These are phyloP conservation scores for Mycena amicta DNA, from an alignment of 768 basidiomycete species.

Conservation along the genomic window DNA sequence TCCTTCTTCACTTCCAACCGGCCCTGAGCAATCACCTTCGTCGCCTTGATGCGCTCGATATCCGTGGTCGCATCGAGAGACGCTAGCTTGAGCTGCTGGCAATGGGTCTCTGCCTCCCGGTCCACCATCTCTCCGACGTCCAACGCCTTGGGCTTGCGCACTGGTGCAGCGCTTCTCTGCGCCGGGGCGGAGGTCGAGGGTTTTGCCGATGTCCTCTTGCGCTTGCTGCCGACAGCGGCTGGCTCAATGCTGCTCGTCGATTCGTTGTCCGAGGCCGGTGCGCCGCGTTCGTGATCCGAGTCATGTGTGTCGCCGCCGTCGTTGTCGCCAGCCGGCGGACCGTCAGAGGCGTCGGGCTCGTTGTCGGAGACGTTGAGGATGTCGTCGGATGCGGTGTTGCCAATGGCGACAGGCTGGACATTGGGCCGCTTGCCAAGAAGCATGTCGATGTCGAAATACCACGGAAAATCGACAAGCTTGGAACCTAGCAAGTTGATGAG, in stretches of 20 bases:
- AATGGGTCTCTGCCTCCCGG: not conserved
- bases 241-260: not conserved
- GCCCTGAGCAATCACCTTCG: not conserved
- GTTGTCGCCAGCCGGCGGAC: not conserved
- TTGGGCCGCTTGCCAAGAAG: not conserved
- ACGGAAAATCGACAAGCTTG: not conserved
- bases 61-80: not conserved
- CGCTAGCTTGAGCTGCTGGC: not conserved
- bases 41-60: not conserved
- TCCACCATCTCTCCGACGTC: not conserved
- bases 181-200: not conserved
- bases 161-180: not conserved
- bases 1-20: not conserved
- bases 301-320: not conserved
- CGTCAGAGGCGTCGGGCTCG: not conserved
- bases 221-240: too few species aligned
- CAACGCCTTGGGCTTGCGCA: not conserved
- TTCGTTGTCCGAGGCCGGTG: too few species aligned
- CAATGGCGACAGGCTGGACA: not conserved
- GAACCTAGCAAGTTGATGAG: not conserved
- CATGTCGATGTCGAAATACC: not conserved
- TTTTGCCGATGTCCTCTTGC: not conserved
- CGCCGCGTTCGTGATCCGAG: not conserved
- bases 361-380: not conserved
- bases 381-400: not conserved